Percentiles rank a stretch among this genome's conserved stretches.
phyloP scores from a whole-genome alignment of 1,284 basidiomycete genomes.

The Fomitiporia mediterranea region DNA sequence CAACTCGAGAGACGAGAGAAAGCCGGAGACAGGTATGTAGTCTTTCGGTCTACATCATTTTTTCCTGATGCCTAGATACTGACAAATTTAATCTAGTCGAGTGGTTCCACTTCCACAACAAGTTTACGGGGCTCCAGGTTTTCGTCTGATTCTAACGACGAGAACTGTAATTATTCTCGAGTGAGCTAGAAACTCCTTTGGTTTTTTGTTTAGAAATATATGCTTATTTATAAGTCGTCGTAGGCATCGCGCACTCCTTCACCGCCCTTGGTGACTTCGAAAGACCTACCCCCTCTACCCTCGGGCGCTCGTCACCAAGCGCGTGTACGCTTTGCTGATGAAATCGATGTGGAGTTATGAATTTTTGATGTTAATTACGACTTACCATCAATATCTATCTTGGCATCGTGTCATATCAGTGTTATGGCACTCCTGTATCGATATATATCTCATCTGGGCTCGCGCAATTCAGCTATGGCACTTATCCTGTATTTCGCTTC shows the following conservation, averaged over 20 bases:
- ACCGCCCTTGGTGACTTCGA: neutral
- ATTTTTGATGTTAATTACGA: neutral
- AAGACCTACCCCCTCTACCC: constrained; percentile 14
- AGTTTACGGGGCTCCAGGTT: constrained; percentile 5
- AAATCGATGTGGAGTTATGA: constrained; percentile 3
- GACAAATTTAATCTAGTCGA: constrained; percentile 3
- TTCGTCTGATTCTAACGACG: neutral
- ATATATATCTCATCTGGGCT: too few relatives aligned
- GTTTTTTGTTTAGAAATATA: too few relatives aligned
- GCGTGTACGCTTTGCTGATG: constrained; percentile 13
- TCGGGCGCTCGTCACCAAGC: constrained; percentile 1
- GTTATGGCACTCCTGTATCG: neutral
- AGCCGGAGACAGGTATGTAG: constrained; percentile 4
- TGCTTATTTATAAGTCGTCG: neutral
- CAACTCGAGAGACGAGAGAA: constrained; percentile 3
- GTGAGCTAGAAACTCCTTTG: too few relatives aligned
- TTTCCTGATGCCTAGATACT: neutral
- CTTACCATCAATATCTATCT: too few relatives aligned
- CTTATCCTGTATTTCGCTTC: neutral
- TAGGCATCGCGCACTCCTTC: constrained; percentile 1
- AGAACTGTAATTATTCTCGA: neutral
- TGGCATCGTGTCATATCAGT: too few relatives aligned
- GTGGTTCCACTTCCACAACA: neutral
- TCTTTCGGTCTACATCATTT: neutral
- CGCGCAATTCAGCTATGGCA: too few relatives aligned